A percentile compares a stretch with the other conserved stretches of the same genome.
These are phyloP conservation scores for Ricinus communis DNA, from an alignment of 345 rosid genomes.

Conservation along the genomic window DNA sequence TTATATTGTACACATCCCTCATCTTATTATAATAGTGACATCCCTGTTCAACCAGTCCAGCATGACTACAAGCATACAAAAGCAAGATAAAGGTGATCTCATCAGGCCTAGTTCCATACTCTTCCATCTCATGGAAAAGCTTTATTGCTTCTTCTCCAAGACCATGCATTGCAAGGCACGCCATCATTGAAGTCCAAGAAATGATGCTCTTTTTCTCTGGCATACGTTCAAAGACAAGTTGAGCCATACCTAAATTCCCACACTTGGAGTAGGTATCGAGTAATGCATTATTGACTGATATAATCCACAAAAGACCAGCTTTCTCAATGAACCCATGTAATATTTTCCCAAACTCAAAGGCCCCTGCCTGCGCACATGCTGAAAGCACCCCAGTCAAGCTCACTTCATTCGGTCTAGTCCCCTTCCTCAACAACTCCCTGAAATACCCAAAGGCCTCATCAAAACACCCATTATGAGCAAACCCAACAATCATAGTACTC, in stretches of 20 bases:
- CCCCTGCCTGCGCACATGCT: constrained; percentile 85
- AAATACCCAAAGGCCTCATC: constrained; percentile 44
- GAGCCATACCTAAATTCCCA: constrained; percentile 69
- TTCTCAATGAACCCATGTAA: constrained; percentile 77
- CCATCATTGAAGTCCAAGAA: constrained; percentile 86
- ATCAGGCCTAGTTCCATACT: constrained; percentile 57
- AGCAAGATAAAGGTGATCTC: constrained; percentile 66
- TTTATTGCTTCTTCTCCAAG: constrained; percentile 66
- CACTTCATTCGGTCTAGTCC: constrained; percentile 48
- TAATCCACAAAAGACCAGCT: constrained; percentile 69
- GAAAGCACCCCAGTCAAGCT: constrained; percentile 92
- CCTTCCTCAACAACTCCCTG: constrained; percentile 43
- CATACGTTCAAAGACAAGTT: constrained; percentile 64
- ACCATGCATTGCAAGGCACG: constrained; percentile 80
- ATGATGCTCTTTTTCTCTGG: constrained; percentile 61
- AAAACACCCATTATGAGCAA: constrained; percentile 48
- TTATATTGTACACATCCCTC: constrained; percentile 53
- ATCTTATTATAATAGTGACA: constrained; percentile 60
- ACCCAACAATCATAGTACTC: constrained; percentile 60
- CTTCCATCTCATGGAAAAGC: constrained; percentile 66
- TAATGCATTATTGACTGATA: constrained; percentile 77
- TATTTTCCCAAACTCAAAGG: constrained; percentile 77
- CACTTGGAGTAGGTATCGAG: constrained; percentile 81
- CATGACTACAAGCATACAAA: constrained; percentile 94
- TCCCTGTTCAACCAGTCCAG: constrained; percentile 83